Evolutionary conservation across 192 early-diverging fungal genomes (phyloP), one percentile per base, ranked within the genome.

Genomic region (Backusella macrospora): DNA sequence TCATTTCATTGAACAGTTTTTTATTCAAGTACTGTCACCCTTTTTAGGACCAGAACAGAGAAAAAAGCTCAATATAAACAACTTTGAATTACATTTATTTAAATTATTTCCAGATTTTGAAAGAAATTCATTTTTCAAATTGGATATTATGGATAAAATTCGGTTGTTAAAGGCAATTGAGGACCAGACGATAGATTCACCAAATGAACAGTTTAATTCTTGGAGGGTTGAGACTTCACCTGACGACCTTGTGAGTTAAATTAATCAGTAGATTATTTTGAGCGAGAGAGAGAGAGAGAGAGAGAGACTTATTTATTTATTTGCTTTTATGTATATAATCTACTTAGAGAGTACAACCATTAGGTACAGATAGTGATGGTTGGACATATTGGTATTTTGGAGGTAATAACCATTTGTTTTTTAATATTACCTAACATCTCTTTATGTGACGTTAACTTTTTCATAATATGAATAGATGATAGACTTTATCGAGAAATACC

Each of bases 311-410:
- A 42, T 65, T n/a, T 16, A 10, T 8, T 23, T 21, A 10, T 13
- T 16, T 65, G n/a, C 16, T 40, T 38, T n/a, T 40, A 40, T 39
- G 26, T 38, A 43, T 21, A 18, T 6, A 3, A 16, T 63, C 4
- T 5, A 63, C 15, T n/a, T 68, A 68, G 67, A 68, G 67, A 47
- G 14, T 68, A 8, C 18, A 68, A n/a, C 67, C 67, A 26, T 8
- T 68, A 0, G 67, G 67, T 4, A 47, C 44, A 0, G 67, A 68
- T 34, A 46, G 29, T 47, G 9, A 47, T 6, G 67, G 44, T 14
- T 68, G 67, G 67, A 47, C 23, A 4, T 68, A 68, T 47, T 68
- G 67, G 67, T 68, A 68, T 47, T 68, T 68, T 29, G 67, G 43
- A 29, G 67, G 67, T 68, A 68, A 37, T 34, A 34, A 34, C 2